Conservation (phyloP, 1,284 basidiomycete genomes). For the Apiotrichum laibachii region DNA sequence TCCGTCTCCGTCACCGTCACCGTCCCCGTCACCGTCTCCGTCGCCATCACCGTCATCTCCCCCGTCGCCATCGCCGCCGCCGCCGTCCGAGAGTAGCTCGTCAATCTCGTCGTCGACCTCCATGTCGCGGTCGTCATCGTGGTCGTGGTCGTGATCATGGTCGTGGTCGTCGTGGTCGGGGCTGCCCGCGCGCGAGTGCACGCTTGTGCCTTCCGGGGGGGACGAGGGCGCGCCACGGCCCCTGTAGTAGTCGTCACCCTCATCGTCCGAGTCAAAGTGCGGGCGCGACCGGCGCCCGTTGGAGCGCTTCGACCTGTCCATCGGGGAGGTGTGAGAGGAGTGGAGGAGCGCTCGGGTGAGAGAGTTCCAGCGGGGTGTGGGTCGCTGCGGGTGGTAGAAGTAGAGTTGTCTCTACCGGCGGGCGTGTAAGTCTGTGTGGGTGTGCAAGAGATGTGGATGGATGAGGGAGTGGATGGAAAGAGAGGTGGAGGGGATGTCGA, state of each 20-base stretch:
- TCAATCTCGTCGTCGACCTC: slow-evolving; percentile 37
- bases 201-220: not conserved
- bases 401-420: not conserved
- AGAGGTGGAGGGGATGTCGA: not conserved
- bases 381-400: too few species aligned
- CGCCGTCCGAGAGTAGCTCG: slow-evolving; percentile 27
- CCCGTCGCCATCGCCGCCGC: not conserved
- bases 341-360: not conserved
- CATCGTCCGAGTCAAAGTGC: not conserved
- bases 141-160: too few species aligned
- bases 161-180: too few species aligned
- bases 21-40: slow-evolving; percentile 1
- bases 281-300: slow-evolving; percentile 1
- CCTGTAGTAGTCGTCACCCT: not conserved
- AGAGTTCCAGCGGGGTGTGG: not conserved
- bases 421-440: not conserved
- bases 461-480: not conserved
- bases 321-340: not conserved
- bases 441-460: not conserved
- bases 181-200: too few species aligned
- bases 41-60: slow-evolving; percentile 8
- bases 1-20: slow-evolving; percentile 3
- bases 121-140: slow-evolving; percentile 9
- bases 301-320: not conserved
- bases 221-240: not conserved